A percentile compares a stretch with the other conserved stretches of the same genome.
Conservation (phyloP, 768 basidiomycete species). For the Mycena olivaceomarginata region DNA sequence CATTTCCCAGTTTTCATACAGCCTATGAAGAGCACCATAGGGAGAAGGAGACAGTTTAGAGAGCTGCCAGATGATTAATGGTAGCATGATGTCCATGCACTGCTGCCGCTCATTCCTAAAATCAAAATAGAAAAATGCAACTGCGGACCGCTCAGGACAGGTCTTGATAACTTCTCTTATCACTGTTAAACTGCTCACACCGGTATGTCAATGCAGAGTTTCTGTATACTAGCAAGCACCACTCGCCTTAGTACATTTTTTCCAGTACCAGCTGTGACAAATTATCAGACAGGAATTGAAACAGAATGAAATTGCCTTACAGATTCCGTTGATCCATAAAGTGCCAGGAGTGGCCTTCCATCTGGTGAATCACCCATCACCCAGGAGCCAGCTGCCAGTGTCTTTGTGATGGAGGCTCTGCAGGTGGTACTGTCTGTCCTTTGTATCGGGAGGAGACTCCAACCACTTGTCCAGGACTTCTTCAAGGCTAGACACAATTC, state of each 20-base stretch:
- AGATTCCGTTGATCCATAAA: not conserved
- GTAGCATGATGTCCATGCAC: slow-evolving; percentile 4
- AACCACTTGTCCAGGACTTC: too few relatives aligned
- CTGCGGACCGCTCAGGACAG: not conserved
- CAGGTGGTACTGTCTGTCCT: not conserved
- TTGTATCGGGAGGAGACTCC: too few relatives aligned
- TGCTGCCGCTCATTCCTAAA: not conserved
- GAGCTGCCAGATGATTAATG: not conserved
- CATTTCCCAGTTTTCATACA: not conserved
- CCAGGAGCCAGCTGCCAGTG: not conserved
- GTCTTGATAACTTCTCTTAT: not conserved
- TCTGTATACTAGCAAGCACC: not conserved
- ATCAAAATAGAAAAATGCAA: not conserved
- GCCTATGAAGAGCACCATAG: not conserved
- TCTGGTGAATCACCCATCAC: not conserved
- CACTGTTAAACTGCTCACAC: not conserved
- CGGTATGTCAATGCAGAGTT: not conserved
- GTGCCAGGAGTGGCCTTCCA: not conserved
- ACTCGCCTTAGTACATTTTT: not conserved
- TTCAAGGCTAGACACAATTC: not conserved
- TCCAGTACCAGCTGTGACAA: too few relatives aligned
- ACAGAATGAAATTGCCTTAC: too few relatives aligned
- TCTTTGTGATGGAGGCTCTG: not conserved
- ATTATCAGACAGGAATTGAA: too few relatives aligned
- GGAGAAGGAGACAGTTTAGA: not conserved